These are phyloP conservation scores for Euclidium syriacum DNA, from an alignment of 345 rosid species.

Conservation along the genomic window DNA sequence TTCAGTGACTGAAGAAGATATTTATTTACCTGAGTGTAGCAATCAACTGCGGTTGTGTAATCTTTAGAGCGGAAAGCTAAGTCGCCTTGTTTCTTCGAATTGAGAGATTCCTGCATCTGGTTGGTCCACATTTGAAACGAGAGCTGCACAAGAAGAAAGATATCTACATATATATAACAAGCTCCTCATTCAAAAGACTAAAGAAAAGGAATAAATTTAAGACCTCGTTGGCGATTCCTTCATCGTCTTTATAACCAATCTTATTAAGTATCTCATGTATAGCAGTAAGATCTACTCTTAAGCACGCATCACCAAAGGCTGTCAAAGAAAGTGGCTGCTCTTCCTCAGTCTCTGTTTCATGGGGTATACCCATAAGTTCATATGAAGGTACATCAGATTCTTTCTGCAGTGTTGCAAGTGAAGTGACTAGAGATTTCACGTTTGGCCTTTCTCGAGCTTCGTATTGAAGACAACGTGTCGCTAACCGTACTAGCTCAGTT, in stretches of 20 bases:
- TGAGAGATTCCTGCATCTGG: conserved; percentile 93
- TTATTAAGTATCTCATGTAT: conserved; percentile 81
- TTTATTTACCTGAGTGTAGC: conserved; percentile 75
- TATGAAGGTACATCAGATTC: conserved; percentile 70
- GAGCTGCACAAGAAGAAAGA: conserved; percentile 40
- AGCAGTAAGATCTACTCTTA: conserved; percentile 86
- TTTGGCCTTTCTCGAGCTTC: conserved; percentile 99
- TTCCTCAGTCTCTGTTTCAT: conserved; percentile 42
- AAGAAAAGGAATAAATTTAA: neutral
- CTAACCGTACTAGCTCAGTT: conserved; percentile 78
- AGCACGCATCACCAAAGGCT: conserved; percentile 84
- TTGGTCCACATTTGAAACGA: conserved; percentile 98
- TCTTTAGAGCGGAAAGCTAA: conserved; percentile 84
- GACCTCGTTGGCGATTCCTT: conserved; percentile 95
- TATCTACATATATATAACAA: neutral
- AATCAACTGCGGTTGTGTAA: conserved; percentile 59
- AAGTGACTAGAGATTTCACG: conserved; percentile 69
- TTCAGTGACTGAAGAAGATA: conserved; percentile 11
- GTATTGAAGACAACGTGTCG: conserved; percentile 89
- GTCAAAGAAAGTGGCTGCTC: conserved; percentile 48
- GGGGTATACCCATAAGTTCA: conserved; percentile 67
- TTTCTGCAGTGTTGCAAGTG: conserved; percentile 76
- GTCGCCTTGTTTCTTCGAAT: conserved; percentile 89
- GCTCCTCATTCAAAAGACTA: neutral
- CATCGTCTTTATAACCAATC: conserved; percentile 92